Evolutionary conservation across 371 early-diverging fungal genomes (phyloP).

Genomic region (Mortierella sp.): DNA sequence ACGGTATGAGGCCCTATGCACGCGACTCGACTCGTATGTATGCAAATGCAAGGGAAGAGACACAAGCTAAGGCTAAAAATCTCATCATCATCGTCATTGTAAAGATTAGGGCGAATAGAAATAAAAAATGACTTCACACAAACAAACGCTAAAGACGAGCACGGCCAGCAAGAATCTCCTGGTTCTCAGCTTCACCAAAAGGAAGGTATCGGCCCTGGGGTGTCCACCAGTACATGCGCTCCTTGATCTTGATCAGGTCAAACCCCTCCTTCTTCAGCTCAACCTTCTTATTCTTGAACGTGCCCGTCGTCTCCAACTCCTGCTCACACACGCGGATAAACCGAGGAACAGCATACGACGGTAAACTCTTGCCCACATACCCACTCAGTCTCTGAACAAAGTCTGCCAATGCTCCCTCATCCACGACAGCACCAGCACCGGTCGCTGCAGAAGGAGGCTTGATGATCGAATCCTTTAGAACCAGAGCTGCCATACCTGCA

Average conservation of each 20-base stretch:
- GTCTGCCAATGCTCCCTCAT: constrained; percentile 21
- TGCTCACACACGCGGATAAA: constrained; percentile 47
- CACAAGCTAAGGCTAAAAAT: background rate
- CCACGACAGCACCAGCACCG: background rate
- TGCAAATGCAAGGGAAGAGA: too few relatives aligned
- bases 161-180: constrained; percentile 27
- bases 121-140: background rate
- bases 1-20: background rate
- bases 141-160: constrained; percentile 26
- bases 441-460: constrained; percentile 1
- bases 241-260: constrained; percentile 45
- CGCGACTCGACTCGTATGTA: too few relatives aligned
- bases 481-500: constrained; percentile 84
- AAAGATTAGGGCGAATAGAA: background rate
- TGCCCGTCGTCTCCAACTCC: constrained; percentile 61
- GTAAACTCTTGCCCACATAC: constrained; percentile 31
- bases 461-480: constrained; percentile 45
- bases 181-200: constrained; percentile 33
- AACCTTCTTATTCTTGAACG: constrained; percentile 70
- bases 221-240: constrained; percentile 51
- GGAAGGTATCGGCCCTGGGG: constrained; percentile 38
- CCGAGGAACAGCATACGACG: constrained; percentile 47
- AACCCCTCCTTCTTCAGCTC: constrained; percentile 65
- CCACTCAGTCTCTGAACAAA: constrained; percentile 28
- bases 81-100: too few relatives aligned